These are phyloP conservation scores for Colletotrichum shisoi DNA, from an alignment of 2,329 filamentous ascomycete species.

Conservation along the genomic window DNA sequence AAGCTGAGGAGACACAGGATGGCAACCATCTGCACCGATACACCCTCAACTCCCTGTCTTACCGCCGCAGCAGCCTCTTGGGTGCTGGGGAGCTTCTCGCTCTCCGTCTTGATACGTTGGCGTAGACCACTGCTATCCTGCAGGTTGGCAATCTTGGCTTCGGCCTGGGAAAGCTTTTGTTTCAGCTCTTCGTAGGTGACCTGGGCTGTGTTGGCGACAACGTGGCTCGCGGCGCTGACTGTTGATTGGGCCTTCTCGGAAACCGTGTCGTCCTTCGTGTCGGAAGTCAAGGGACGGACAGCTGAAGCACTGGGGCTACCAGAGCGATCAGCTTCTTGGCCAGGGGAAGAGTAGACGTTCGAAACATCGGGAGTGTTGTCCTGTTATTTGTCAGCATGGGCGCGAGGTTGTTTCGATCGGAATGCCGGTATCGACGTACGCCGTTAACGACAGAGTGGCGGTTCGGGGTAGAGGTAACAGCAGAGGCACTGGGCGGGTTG, in stretches of 20 bases:
- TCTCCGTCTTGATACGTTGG: conserved; percentile 70
- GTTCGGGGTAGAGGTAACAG: conserved; percentile 51
- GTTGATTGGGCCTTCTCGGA: conserved; percentile 46
- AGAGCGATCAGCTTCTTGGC: conserved; percentile 44
- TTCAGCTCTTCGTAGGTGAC: conserved; percentile 68
- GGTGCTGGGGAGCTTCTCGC: conserved; percentile 59
- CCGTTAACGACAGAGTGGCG: conserved; percentile 52
- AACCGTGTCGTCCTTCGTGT: conserved; percentile 46
- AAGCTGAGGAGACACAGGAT: conserved; percentile 88
- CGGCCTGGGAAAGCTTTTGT: conserved; percentile 76
- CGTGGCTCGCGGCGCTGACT: conserved; percentile 55
- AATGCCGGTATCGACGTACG: conserved; percentile 15
- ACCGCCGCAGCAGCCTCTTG: conserved; percentile 62
- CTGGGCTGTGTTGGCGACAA: conserved; percentile 56
- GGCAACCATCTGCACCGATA: conserved; percentile 86
- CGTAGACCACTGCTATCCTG: conserved; percentile 76
- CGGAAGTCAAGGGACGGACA: conserved; percentile 46
- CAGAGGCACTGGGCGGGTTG: conserved; percentile 40
- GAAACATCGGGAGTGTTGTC: conserved; percentile 56
- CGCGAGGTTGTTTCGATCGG: neutral
- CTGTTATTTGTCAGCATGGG: conserved; percentile 42
- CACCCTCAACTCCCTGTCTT: conserved; percentile 71
- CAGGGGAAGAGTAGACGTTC: conserved; percentile 57
- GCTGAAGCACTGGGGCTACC: conserved; percentile 45
- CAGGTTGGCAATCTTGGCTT: conserved; percentile 74